Base-by-base conservation (phyloP, 176 grass and related monocot species). In the Oryza australiensis region DNA sequence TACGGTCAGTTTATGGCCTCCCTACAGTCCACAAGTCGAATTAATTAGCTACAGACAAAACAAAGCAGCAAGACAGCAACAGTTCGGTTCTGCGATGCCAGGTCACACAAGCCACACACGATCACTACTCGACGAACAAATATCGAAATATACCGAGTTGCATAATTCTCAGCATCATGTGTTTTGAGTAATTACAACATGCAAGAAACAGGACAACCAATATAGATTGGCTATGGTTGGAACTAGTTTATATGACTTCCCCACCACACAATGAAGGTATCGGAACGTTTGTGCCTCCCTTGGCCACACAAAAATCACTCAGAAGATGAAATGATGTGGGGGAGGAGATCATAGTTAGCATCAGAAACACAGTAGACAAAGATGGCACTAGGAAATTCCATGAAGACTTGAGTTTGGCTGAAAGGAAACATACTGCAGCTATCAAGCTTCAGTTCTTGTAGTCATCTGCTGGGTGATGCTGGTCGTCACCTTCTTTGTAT, bases 401-500 rank as follows among this genome's bases (percentile, higher is more conserved):
- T 53, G 0, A 53, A 22, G 34, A 1, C 34, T 35, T 1, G 18
- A 18, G 18, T 53, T 53, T 20, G 15, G 37, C 62, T 72, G 43
- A 59, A 41, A 72, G 5, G 75, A 16, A 38, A 72, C 82, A 65
- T 48, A 79, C 26, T 12, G 26, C 14, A 73, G 23, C 23, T 27
- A 60, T 55, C 38, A 75, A 10, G 45, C 55, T 82, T 80, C 27
- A 73, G 26, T 63, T 80, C 76, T n/a, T 79, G 45, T 73, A 73
- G 26, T 92, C 77, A 74, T 76, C 82, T 42, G 32, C 78, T n/a
- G 24, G 76, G 70, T 86, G 74, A 82, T 82, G 62, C 71, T 62
- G 79, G 46, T 88, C 84, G 38, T 90, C 83, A 35, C 76, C 84
- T 77, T 87, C 76, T 57, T 86, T 73, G 1, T 72, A 87, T 71